Evolutionary conservation across 176 grass and related monocot species (phyloP).

Genomic region (Hordeum marinum): DNA sequence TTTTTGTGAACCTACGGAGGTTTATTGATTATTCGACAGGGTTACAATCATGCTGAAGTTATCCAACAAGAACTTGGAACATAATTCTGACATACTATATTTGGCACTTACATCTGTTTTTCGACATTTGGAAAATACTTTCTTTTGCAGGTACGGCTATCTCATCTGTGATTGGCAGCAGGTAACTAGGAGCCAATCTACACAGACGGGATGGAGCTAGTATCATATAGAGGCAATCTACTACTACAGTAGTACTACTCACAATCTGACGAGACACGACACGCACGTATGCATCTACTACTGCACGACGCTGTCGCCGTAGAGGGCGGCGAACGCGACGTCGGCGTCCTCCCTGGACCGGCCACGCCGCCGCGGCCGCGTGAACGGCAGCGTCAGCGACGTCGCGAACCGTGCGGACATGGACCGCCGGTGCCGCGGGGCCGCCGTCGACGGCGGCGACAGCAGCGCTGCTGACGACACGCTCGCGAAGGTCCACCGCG

Average conservation of each 20-base stretch:
- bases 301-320: slow-evolving; percentile 2
- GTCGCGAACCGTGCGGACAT: slow-evolving; percentile 39
- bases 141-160: no score
- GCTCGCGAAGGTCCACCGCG: neutral
- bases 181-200: neutral
- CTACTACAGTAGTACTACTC: neutral
- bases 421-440: slow-evolving; percentile 21
- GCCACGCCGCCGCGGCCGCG: slow-evolving; percentile 3
- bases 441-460: neutral
- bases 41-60: no score
- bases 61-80: no score
- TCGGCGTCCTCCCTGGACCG: slow-evolving; percentile 22
- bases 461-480: neutral
- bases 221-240: neutral
- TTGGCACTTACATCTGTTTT: no score
- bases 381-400: slow-evolving; percentile 25
- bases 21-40: no score
- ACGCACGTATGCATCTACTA: neutral
- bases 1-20: no score
- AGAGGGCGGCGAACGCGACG: slow-evolving; percentile 16
- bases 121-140: no score
- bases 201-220: neutral
- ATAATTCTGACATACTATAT: no score
- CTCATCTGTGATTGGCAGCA: no score
- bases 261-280: neutral